Base-by-base conservation (phyloP, 108 stramenopile species). In the Epithemia pelagica region DNA sequence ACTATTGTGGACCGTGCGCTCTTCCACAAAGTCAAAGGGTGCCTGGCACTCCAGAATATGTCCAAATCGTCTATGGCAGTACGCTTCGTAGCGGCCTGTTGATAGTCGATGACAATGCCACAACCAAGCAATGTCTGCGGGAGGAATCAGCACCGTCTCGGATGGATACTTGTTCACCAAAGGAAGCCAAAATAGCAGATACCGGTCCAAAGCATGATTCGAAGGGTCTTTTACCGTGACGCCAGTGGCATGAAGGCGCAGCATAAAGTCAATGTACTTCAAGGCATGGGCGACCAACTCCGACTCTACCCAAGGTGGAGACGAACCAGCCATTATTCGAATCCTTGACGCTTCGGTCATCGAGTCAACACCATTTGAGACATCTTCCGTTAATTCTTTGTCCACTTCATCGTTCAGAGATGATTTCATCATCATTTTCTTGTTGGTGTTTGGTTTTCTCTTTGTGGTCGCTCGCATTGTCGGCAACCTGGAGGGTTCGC, bases 81-180 rank as follows among this genome's bases (percentile, higher is more conserved):
- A 78, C n/a, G 37, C 25, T 7, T 30, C 65, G 32, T 85, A 85
- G 22, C 46, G 28, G n/a, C 29, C 20, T 19, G 80, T 80, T 21
- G 84, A 78, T n/a, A 85, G 59, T 10, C 84, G 84, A 69, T 85
- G 84, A 54, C 84, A 85, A 59, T 85, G 84, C 78, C 78, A 85
- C 33, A 82, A 56, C 84, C 84, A 85, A 0, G 80, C 84, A n/a
- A 82, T 65, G 65, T 85, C 84, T 7, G 65, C 32, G 28, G 84
- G 78, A 30, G 84, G 84, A 22, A 83, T 65, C 2, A 81, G 33
- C n/a, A n/a, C n/a, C n/a, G n/a, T n/a, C 3, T 52, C 7, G 2
- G 18, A 18, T 0, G 61, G 21, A 28, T 62, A 32, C 30, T 27
- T 31, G 2, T 65, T 67, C 31, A 78, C 32, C 23, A 78, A 52